Percentiles rank a stretch among this genome's conserved stretches.
Evolutionary conservation across 345 rosid species (phyloP).

Genomic region (Eucalyptus albens): DNA sequence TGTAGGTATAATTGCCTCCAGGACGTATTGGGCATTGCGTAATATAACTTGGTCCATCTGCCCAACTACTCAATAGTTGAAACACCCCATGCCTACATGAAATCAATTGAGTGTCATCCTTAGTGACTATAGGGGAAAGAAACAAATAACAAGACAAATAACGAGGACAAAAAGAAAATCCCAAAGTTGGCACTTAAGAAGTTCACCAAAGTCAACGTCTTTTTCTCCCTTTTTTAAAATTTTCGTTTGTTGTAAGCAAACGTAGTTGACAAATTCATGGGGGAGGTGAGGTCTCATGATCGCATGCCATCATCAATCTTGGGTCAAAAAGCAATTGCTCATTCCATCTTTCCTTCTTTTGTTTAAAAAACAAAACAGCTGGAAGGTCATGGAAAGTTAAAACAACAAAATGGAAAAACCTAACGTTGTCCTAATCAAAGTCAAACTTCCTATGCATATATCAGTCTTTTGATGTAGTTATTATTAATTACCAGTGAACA

Average conservation of each 20-base stretch:
- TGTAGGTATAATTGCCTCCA: constrained; percentile 44
- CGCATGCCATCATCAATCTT: neutral
- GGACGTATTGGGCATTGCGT: constrained; percentile 82
- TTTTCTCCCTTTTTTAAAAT: neutral
- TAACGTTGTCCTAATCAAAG: neutral
- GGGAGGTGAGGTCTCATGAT: neutral
- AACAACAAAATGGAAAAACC: neutral
- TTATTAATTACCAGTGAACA: constrained; percentile 59
- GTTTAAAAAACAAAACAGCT: neutral
- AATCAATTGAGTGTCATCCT: neutral
- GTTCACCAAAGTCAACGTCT: neutral
- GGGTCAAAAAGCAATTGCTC: neutral
- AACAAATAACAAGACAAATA: neutral
- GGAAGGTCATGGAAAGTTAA: neutral
- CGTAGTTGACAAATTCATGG: neutral
- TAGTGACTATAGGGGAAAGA: neutral
- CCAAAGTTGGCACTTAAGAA: neutral
- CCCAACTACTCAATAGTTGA: constrained; percentile 61
- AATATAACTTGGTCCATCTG: constrained; percentile 72
- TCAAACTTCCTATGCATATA: neutral
- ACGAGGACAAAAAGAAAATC: neutral
- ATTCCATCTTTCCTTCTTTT: neutral
- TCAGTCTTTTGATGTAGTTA: neutral
- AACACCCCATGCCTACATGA: constrained; percentile 70
- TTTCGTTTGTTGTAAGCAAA: neutral